Evolutionary conservation across 805 yeast genomes (phyloP).

Genomic region (Cyberlindnera amylophila): DNA sequence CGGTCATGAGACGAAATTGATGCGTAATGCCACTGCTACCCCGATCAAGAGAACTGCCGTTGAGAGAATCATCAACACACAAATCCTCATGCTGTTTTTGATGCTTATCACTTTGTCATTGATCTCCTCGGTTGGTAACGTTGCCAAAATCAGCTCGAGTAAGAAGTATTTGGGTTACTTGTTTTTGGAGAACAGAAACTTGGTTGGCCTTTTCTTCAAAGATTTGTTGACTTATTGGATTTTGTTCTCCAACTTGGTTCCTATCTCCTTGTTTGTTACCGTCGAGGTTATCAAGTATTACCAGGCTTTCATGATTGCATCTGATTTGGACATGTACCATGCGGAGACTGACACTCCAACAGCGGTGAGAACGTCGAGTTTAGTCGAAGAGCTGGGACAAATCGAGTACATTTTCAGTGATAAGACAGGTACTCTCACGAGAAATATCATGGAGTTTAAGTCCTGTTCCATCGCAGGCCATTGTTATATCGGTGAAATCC

Average conservation of each 20-base stretch:
- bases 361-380: slow-evolving; percentile 88
- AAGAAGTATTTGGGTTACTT: slow-evolving; percentile 57
- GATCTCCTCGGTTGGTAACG: slow-evolving; percentile 85
- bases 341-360: slow-evolving; percentile 90
- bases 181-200: slow-evolving; percentile 62
- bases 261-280: slow-evolving; percentile 93
- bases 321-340: slow-evolving; percentile 91
- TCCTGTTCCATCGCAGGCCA: slow-evolving; percentile 90
- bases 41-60: slow-evolving; percentile 97
- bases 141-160: slow-evolving; percentile 59
- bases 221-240: slow-evolving; percentile 95
- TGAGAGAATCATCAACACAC: slow-evolving; percentile 90
- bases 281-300: slow-evolving; percentile 94
- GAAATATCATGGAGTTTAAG: slow-evolving; percentile 96
- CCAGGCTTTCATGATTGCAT: slow-evolving; percentile 90
- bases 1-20: slow-evolving; percentile 96
- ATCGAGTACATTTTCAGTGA: slow-evolving; percentile 95
- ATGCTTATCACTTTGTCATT: slow-evolving; percentile 72
- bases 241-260: slow-evolving; percentile 93
- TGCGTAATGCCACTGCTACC: slow-evolving; percentile 98
- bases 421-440: slow-evolving; percentile 93
- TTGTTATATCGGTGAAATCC: slow-evolving; percentile 82
- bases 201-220: slow-evolving; percentile 69
- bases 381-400: slow-evolving; percentile 97
- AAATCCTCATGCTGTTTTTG: slow-evolving; percentile 82